Evolutionary conservation across 345 rosid species (phyloP), one percentile per base, ranked within the genome.

Genomic region (Draba incana): DNA sequence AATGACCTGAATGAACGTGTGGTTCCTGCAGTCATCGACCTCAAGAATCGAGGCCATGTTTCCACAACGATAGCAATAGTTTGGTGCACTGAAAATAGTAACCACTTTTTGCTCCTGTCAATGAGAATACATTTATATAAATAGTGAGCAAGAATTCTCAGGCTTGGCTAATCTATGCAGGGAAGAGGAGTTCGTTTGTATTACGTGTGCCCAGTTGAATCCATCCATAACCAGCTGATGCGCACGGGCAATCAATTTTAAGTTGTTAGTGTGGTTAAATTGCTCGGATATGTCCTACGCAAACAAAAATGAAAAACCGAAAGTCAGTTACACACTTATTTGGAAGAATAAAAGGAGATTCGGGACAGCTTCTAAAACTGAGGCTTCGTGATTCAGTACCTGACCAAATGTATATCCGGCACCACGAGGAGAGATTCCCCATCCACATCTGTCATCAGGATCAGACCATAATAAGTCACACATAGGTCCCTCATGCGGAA

Each of bases 181-280:
- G 14, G 48, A 46, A 25, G 28, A 28, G 5, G 30, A 42, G 50
- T 68, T 56, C 31, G 57, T 61, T 76, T 47, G 39, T 12, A 60
- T 82, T 83, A 91, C 99, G 76, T 94, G 99, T 55, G 92, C 99
- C 97, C 97, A 94, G 80, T 89, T 91, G 76, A 79, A 94, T 70
- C 99, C 99, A 66, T 94, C 99, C 97, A 91, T 94, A 53, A 94
- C 99, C 75, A 94, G 89, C 77, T 94, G 97, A 77, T 94, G 99
- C 54, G 97, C 97, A 80, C 99, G 84, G 33, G 99, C 96, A 49
- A 94, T 94, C 83, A 94, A 77, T 69, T 91, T 87, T 69, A 94
- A 80, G 85, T 62, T 86, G 81, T 94, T 94, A 56, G 86, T 81
- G 82, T 93, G 98, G 77, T 88, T 88, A 81, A 88, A 93, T 77